A percentile compares a stretch with the other conserved stretches of the same genome.
These are phyloP conservation scores for Microbotryum intermedium DNA, from an alignment of 1,284 basidiomycete species.

Conservation along the genomic window DNA sequence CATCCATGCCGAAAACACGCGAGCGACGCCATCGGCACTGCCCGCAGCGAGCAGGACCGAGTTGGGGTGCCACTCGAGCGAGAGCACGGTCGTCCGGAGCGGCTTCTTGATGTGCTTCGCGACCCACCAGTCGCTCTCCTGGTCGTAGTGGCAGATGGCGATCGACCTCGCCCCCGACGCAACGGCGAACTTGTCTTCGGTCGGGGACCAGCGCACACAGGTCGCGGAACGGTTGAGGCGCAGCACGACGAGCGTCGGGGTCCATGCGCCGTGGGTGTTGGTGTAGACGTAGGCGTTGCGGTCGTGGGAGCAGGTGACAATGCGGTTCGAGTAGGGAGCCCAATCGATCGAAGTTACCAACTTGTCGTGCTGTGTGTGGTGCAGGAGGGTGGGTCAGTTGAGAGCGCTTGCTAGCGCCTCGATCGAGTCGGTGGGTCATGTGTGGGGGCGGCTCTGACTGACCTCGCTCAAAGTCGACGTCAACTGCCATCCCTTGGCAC, in stretches of 20 bases:
- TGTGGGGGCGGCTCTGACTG: constrained; percentile 28
- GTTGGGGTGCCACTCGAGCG: constrained; percentile 96
- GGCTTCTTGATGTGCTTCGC: constrained; percentile 97
- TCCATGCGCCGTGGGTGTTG: constrained; percentile 71
- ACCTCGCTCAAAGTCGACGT: constrained; percentile 81
- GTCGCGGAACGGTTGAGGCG: constrained; percentile 95
- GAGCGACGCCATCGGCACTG: constrained; percentile 87
- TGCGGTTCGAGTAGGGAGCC: constrained; percentile 91
- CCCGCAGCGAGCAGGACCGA: constrained; percentile 91
- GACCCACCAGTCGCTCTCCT: constrained; percentile 99
- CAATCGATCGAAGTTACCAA: constrained; percentile 97
- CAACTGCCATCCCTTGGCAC: constrained; percentile 59
- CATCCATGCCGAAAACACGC: constrained; percentile 98
- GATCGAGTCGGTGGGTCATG: too few species aligned
- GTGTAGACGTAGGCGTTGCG: constrained; percentile 99
- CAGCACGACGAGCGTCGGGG: constrained; percentile 91
- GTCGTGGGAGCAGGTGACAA: constrained; percentile 97
- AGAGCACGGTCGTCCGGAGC: constrained; percentile 81
- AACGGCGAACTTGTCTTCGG: constrained; percentile 98
- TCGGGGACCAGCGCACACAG: constrained; percentile 89
- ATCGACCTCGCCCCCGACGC: constrained; percentile 92
- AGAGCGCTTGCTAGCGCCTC: neutral
- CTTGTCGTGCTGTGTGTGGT: constrained; percentile 76
- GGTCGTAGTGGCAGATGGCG: constrained; percentile 87
- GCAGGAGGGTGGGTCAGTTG: constrained; percentile 5